Base-by-base conservation (phyloP, 1,284 basidiomycete species). In the Cutaneotrichosporon dermatis region DNA sequence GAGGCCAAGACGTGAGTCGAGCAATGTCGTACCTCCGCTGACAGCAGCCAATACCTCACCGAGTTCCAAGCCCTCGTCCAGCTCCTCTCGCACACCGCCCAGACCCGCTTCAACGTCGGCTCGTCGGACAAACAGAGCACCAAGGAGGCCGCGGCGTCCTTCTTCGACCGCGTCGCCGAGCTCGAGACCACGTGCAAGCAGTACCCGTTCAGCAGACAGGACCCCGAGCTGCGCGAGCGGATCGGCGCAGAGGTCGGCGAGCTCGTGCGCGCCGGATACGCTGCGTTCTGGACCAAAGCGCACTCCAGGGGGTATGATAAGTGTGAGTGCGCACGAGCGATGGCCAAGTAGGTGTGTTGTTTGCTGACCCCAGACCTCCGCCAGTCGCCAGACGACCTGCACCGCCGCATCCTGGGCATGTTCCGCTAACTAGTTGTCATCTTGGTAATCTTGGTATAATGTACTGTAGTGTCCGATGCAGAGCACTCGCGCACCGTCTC, bases 171-270 rank as follows among this genome's bases (percentile, higher is more conserved):
- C 15, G 64, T 79, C 11, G 66, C 67, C 8, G 75, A 76, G 55
- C 46, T 77, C 44, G 77, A 78, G 64, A 55, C 50, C 8, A 51
- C 69, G 7, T 67, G 69, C 16, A 44, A 64, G 42, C 69, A 73
- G 53, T 64, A 71, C 59, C 68, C 72, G 8, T 62, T 78, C 9
- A 69, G 61, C 41, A 59, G 73, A 25, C 66, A 69, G 39, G 77
- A 78, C 60, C 70, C 71, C 7, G 75, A 77, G 49, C 64, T 77
- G 63, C 58, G 75, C 48, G 77, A 78, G 54, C 62, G 76, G 41
- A 54, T 78, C 3, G 66, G 64, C 10, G 66, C 58, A 43, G 78
- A 79, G 49, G 72, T 74, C 10, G 68, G 67, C 36, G 68, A 67
- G 13, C 48, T 75, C 2, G 72, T 79, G 2, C 58, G 63, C 40